Evolutionary conservation across 805 yeast genomes (phyloP), one percentile per base, ranked within the genome.

Genomic region (Kodamaea nitidulidarum): DNA sequence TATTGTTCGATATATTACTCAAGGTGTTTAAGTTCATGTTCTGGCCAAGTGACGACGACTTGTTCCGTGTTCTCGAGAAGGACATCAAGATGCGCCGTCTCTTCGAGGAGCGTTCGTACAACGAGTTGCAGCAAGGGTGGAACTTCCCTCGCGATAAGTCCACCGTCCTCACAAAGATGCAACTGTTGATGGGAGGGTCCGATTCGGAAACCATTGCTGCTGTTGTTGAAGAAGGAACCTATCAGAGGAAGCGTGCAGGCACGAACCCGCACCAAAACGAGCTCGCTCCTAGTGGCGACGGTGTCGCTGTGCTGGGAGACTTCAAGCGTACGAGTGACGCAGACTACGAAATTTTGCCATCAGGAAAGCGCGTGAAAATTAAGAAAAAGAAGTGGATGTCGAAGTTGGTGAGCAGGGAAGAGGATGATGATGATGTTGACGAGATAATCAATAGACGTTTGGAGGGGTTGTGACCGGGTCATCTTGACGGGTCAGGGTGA

Each of bases 41-140:
- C 15, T 56, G 63, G 45, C 88, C 95, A 0, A 76, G 75, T 1
- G 96, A 90, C 49, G 79, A 87, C 7, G 96, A 87, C 43, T 63
- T 77, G 12, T 93, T 88, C 65, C 88, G 84, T 49, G 67, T 77
- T 12, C 70, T 85, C 40, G 98, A 93, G 59, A 77, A 78, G 52
- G 84, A 81, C 51, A 62, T 75, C 12, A 76, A 70, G 9, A 65
- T 90, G 52, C 73, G 93, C 50, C 75, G 76, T 46, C 70, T 75
- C 30, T 71, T 93, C 50, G 98, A 93, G 58, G 59, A 75, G 20
- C 81, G 74, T 30, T 82, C 97, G 0, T 81, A 71, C 51, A 69
- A 69, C 18, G 95, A 88, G 46, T 70, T 93, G 58, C 65, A 73
- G 36, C 93, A 85, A 55, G 82, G 95, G 2, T 84, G 95, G 95